Conservation (phyloP, 306 rosid genomes). For the Mucuna pruriens region DNA sequence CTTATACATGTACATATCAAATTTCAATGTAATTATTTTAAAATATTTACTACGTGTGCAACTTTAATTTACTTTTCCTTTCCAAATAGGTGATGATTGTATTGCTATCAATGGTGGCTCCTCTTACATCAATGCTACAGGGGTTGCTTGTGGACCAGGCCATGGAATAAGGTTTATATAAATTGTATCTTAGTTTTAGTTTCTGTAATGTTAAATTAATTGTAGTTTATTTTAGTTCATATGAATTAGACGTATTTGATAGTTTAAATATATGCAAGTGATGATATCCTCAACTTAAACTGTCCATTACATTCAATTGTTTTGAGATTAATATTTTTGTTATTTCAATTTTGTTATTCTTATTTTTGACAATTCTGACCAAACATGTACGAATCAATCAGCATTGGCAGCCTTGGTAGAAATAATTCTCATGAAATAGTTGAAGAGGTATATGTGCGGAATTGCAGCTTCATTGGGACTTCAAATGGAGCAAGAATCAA, state of each 20-base stretch:
- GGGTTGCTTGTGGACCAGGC: slow-evolving; percentile 56
- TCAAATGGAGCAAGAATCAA: slow-evolving; percentile 58
- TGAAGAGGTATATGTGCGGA: slow-evolving; percentile 38
- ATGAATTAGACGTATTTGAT: too few species aligned
- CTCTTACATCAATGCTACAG: slow-evolving; percentile 37
- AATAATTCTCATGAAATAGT: not conserved
- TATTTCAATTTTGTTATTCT: not conserved
- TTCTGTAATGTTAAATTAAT: too few species aligned
- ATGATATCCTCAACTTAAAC: too few species aligned
- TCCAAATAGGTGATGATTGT: slow-evolving; percentile 52
- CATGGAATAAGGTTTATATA: slow-evolving; percentile 53
- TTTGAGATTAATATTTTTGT: too few species aligned
- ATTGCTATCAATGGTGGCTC: slow-evolving; percentile 42
- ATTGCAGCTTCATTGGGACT: slow-evolving; percentile 35
- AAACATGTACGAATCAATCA: not conserved
- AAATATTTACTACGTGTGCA: not conserved
- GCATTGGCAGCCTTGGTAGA: slow-evolving; percentile 57
- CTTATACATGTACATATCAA: not conserved
- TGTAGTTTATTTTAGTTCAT: too few species aligned
- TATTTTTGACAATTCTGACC: not conserved
- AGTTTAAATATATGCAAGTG: too few species aligned
- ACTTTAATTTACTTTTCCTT: not conserved
- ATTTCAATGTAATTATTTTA: not conserved
- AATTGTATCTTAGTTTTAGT: not conserved
- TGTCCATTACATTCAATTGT: too few species aligned